phyloP scores from a whole-genome alignment of 345 rosid species.

The Arabidopsis arenosa region DNA sequence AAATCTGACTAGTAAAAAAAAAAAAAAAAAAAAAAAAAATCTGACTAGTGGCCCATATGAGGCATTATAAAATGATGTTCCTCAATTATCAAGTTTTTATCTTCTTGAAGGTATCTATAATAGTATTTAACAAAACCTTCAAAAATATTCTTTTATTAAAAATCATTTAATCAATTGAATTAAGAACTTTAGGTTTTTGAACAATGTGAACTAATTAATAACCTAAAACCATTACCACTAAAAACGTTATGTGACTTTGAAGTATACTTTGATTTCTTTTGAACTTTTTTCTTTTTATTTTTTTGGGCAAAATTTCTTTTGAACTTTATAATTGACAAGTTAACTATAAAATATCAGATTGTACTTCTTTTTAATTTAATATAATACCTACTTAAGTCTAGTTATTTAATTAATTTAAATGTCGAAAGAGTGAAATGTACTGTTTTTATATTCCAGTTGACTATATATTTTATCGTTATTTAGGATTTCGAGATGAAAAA shows the following conservation, averaged over 20 bases:
- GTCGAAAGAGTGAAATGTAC: not conserved
- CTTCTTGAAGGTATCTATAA: not conserved
- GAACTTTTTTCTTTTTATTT: too few species aligned
- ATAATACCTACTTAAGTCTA: too few species aligned
- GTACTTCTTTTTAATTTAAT: too few species aligned
- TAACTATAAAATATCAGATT: not conserved
- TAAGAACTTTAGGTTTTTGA: not conserved
- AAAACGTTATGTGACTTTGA: not conserved
- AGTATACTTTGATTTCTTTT: not conserved
- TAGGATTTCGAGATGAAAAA: not conserved
- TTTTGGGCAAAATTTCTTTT: too few species aligned
- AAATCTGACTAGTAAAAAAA: not conserved
- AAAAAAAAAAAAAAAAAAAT: too few species aligned
- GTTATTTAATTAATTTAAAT: not conserved
- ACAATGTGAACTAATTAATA: not conserved
- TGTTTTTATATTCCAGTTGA: not conserved
- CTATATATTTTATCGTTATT: not conserved
- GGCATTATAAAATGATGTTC: not conserved
- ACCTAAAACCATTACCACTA: not conserved
- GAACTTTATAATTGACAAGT: not conserved
- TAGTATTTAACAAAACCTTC: not conserved
- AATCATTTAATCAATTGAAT: not conserved
- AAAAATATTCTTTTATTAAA: too few species aligned
- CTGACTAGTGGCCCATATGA: conserved; percentile 21
- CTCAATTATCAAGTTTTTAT: not conserved